These are phyloP conservation scores for Haplosporangium sp. DNA, from an alignment of 371 early-diverging fungal genomes.

Conservation along the genomic window DNA sequence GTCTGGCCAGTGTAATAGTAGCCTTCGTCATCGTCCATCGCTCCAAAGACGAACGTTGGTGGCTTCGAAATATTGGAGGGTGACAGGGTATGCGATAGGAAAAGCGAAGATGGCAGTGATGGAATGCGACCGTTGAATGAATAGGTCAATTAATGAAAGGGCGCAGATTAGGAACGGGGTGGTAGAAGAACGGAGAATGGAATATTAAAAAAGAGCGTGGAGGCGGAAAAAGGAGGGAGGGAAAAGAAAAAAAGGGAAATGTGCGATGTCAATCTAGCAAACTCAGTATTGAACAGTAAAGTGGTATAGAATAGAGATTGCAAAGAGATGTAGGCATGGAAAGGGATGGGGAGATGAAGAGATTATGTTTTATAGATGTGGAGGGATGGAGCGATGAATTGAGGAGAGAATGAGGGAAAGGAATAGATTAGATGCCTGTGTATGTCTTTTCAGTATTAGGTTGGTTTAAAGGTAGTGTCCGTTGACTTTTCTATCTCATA, in stretches of 20 bases:
- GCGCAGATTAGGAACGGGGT: no score
- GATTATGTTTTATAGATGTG: background rate
- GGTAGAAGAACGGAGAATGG: no score
- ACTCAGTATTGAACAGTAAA: background rate
- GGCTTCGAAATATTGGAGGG: conserved; percentile 33
- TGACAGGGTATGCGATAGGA: background rate
- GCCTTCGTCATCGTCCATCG: conserved; percentile 55
- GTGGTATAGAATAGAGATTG: background rate
- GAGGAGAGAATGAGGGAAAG: background rate
- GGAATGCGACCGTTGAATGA: background rate
- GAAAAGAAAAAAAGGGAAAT: background rate
- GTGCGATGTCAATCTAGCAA: background rate
- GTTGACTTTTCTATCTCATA: no score
- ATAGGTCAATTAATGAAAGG: no score
- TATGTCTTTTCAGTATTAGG: no score
- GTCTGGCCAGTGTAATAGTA: conserved; percentile 56
- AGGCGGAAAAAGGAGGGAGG: background rate
- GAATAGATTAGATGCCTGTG: background rate
- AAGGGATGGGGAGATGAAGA: background rate
- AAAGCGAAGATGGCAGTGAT: background rate
- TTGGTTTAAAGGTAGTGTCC: no score
- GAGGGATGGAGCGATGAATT: background rate
- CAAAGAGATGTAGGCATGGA: background rate
- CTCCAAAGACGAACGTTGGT: conserved; percentile 44
- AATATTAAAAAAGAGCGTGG: background rate